These are phyloP conservation scores for Flaveria floridana DNA, from an alignment of 140 eudicot genomes.

Conservation along the genomic window DNA sequence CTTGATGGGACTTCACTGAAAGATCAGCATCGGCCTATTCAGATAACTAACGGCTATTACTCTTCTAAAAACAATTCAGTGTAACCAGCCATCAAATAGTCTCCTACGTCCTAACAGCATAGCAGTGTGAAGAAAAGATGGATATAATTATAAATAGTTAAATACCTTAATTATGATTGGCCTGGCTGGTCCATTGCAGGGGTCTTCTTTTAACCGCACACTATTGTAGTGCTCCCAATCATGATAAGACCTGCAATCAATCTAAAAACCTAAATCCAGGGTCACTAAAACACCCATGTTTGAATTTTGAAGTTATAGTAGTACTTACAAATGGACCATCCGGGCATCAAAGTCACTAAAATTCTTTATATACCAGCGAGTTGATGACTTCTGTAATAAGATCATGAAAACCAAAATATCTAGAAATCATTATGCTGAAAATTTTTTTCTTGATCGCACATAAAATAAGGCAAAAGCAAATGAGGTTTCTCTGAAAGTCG, in stretches of 20 bases:
- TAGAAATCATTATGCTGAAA: background rate
- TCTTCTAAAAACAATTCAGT: conserved; percentile 25
- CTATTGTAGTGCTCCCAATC: conserved; percentile 94
- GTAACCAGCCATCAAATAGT: conserved; percentile 5
- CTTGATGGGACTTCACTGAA: conserved; percentile 63
- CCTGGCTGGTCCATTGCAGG: conserved; percentile 75
- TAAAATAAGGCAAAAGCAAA: conserved; percentile 3
- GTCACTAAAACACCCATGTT: background rate
- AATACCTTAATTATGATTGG: conserved; percentile 74
- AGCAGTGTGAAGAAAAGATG: background rate
- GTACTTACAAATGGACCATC: conserved; percentile 90
- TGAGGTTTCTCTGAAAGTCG: background rate
- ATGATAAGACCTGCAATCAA: conserved; percentile 78
- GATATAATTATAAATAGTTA: conserved; percentile 11
- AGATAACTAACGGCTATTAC: conserved; percentile 41
- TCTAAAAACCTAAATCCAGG: background rate
- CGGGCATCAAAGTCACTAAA: conserved; percentile 55
- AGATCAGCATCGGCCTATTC: conserved; percentile 86
- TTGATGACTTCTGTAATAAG: conserved; percentile 66
- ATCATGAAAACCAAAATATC: conserved; percentile 1
- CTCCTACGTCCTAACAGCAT: conserved; percentile 13
- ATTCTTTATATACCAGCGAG: conserved; percentile 89
- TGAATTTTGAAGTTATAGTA: conserved; percentile 7
- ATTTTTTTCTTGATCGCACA: background rate
- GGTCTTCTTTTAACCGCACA: conserved; percentile 76